phyloP scores from a whole-genome alignment of 176 grass and related monocot genomes.

The Coix lacrymajobi region DNA sequence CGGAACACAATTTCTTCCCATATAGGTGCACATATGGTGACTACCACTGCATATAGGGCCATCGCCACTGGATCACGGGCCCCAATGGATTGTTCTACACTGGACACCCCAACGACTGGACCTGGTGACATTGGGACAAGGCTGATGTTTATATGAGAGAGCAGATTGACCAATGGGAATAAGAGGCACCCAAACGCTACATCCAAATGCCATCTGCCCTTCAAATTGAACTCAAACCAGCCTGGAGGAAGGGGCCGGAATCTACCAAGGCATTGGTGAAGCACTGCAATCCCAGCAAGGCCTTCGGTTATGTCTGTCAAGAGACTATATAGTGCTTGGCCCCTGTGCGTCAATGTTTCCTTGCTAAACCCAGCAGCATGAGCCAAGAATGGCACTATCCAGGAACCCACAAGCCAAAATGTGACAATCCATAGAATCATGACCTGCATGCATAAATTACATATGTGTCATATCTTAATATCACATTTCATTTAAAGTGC shows the following conservation, averaged over 20 bases:
- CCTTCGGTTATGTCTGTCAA: constrained; percentile 84
- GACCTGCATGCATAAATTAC: constrained; percentile 46
- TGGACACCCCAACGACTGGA: constrained; percentile 47
- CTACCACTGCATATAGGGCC: constrained; percentile 79
- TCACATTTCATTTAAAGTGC: constrained; percentile 4
- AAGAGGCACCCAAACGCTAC: constrained; percentile 63
- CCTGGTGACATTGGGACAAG: constrained; percentile 54
- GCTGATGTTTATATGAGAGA: constrained; percentile 84
- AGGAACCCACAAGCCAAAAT: constrained; percentile 97
- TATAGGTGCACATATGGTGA: constrained; percentile 80
- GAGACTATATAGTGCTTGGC: constrained; percentile 91
- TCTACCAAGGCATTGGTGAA: constrained; percentile 80
- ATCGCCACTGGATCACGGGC: constrained; percentile 77
- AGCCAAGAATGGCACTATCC: constrained; percentile 95
- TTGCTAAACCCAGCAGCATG: constrained; percentile 85
- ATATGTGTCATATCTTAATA: constrained; percentile 5
- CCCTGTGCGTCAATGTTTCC: constrained; percentile 82
- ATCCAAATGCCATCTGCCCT: constrained; percentile 77
- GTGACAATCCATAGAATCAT: constrained; percentile 93
- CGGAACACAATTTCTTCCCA: constrained; percentile 98
- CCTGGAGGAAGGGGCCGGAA: constrained; percentile 79
- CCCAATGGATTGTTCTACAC: constrained; percentile 90
- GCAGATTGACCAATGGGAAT: constrained; percentile 80
- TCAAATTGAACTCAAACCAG: constrained; percentile 81
- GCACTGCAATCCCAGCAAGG: constrained; percentile 82